Base-by-base conservation (phyloP, 495 filamentous ascomycete genomes). In the Xylaria acuta region DNA sequence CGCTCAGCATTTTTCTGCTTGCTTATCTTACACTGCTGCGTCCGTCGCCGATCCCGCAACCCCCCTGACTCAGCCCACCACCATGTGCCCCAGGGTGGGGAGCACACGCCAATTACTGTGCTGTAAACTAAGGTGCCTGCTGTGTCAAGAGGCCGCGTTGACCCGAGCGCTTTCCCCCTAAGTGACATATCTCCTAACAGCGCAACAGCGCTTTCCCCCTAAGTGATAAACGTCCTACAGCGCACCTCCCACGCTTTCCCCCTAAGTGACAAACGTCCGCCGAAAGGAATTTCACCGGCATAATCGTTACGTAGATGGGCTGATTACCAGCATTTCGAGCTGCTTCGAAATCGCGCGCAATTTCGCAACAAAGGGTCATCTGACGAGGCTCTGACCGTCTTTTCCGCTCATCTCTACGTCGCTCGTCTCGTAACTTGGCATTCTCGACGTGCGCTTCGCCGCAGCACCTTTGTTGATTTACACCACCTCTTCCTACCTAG, bases 91-190 rank as follows among this genome's bases (percentile, higher is more conserved):
- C 7, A 38, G 32, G 32, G 58, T 60, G 58, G 58, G 25, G 58
- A 38, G 32, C 18, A 25, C 47, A 25, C 7, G n/a, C 49, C 41
- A 43, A 43, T 43, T 43, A 43, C 41, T 43, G 41, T 43, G 16
- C 53, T 32, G 25, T 32, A 27, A 47, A 47, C 45, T 47, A 38
- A 38, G 5, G 22, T 6, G 47, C n/a, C n/a, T 54, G 12, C 53
- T 56, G 27, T 56, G 53, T 32, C 25, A 20, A 72, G 47, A 56
- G 27, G 54, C 71, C 71, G 71, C 40, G 34, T 73, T 56, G 41
- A 51, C 71, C 71, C 71, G 71, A 72, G 41, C 25, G 71, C 71
- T 68, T 72, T 72, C 54, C 71, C 71, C 40, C 71, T 72, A 72
- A 72, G 71, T 72, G 71, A 68, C 45, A 72, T 51, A 72, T 54